Conservation (phyloP, 352 stramenopile species). For the Vaucheria bursata region DNA sequence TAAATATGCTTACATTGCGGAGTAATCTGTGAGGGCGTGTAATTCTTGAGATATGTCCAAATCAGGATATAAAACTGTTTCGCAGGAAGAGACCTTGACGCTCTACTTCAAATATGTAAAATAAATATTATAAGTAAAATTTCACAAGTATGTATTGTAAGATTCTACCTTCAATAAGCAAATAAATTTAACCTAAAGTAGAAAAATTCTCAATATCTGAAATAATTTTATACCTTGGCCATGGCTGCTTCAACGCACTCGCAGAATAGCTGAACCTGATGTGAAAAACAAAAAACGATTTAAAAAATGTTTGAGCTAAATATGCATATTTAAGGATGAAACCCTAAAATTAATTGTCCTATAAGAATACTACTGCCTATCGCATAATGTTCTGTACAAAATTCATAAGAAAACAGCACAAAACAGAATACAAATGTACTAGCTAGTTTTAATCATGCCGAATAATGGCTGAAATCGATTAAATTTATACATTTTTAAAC, state of each 20-base stretch:
- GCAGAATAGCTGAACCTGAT: conserved; percentile 42
- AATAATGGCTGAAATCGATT: too few species aligned
- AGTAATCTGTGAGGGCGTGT: conserved; percentile 3
- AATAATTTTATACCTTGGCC: not conserved
- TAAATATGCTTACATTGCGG: conserved; percentile 7
- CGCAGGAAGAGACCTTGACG: not conserved
- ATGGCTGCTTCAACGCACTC: conserved; percentile 33
- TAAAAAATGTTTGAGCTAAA: too few species aligned
- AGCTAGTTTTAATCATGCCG: too few species aligned
- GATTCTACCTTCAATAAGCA: not conserved
- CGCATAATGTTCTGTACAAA: too few species aligned
- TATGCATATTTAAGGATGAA: too few species aligned
- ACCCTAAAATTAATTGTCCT: too few species aligned
- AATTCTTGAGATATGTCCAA: not conserved
- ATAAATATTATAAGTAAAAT: not conserved
- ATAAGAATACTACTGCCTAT: too few species aligned
- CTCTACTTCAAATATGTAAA: not conserved
- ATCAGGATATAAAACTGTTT: conserved; percentile 2
- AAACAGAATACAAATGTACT: too few species aligned
- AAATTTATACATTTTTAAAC: too few species aligned
- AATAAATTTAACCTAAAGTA: not conserved
- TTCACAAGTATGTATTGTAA: not conserved
- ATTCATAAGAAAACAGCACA: too few species aligned
- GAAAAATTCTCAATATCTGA: not conserved
- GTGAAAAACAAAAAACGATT: not conserved